phyloP scores from a whole-genome alignment of 495 filamentous ascomycete species.

The Cetradonia linearis region DNA sequence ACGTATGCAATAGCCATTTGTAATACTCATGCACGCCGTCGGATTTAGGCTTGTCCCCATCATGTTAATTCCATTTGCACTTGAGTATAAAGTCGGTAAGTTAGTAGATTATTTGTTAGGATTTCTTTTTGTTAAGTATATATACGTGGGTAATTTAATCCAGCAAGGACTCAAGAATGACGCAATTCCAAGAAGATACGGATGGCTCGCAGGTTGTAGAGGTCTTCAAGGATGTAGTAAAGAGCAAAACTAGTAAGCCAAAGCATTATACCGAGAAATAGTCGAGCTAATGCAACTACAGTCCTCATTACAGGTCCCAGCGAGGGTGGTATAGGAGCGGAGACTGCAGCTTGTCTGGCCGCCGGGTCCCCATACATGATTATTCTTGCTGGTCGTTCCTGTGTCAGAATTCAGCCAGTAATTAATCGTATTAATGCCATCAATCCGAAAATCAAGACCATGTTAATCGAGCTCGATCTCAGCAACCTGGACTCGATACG shows the following conservation, averaged over 20 bases:
- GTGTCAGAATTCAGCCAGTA: slow-evolving; percentile 31
- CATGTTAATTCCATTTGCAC: background rate
- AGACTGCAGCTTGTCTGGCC: slow-evolving; percentile 37
- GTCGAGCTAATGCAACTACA: slow-evolving; percentile 10
- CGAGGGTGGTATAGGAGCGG: slow-evolving; percentile 35
- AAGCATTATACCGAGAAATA: background rate
- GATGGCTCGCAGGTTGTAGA: slow-evolving; percentile 5
- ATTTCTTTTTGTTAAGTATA: background rate
- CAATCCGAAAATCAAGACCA: slow-evolving; percentile 28
- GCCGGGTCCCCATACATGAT: slow-evolving; percentile 35
- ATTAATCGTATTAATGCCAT: slow-evolving; percentile 29
- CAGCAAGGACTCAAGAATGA: background rate
- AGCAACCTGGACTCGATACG: slow-evolving; percentile 33
- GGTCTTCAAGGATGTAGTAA: slow-evolving; percentile 1
- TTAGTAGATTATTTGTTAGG: too few relatives aligned
- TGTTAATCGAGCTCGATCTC: slow-evolving; percentile 35
- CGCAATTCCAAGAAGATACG: background rate
- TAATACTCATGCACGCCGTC: background rate
- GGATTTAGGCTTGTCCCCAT: background rate
- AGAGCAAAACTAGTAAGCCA: slow-evolving; percentile 4
- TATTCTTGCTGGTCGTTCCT: slow-evolving; percentile 45
- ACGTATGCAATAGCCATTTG: too few relatives aligned
- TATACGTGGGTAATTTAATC: background rate
- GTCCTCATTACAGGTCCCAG: slow-evolving; percentile 38
- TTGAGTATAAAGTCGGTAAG: background rate